These are phyloP conservation scores for Amanita pseudoporphyria DNA, from an alignment of 768 basidiomycete genomes.

Conservation along the genomic window DNA sequence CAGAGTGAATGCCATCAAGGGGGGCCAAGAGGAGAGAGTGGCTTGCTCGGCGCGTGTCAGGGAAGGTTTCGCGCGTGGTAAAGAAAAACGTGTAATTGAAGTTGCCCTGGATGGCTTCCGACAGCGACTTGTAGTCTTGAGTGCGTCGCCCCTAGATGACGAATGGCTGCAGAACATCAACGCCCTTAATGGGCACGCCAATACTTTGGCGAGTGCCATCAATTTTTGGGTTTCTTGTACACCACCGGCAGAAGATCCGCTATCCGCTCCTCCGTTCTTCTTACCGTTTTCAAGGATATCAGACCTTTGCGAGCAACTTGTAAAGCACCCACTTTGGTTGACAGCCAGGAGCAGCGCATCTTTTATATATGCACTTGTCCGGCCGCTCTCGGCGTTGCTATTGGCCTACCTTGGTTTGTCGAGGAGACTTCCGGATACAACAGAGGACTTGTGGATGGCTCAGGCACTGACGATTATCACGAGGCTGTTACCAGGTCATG, in stretches of 20 bases:
- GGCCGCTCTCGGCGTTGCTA: slow-evolving; percentile 49
- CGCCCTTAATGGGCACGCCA: slow-evolving; percentile 25
- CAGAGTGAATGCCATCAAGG: slow-evolving; percentile 56
- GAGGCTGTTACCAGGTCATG: slow-evolving; percentile 65
- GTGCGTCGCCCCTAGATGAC: slow-evolving; percentile 2
- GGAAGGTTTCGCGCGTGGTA: slow-evolving; percentile 30
- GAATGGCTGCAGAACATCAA: slow-evolving; percentile 14
- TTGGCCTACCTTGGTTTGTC: slow-evolving; percentile 49
- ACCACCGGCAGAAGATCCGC: slow-evolving; percentile 29
- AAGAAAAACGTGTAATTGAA: slow-evolving; percentile 26
- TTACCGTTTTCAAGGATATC: slow-evolving; percentile 53
- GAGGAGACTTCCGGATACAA: slow-evolving; percentile 41
- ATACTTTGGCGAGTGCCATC: slow-evolving; percentile 36
- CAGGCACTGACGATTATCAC: slow-evolving; percentile 51
- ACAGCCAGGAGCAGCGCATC: slow-evolving; percentile 14
- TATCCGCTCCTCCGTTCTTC: slow-evolving; percentile 45
- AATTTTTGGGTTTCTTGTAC: slow-evolving; percentile 60
- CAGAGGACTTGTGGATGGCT: slow-evolving; percentile 53
- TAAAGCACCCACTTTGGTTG: slow-evolving; percentile 44
- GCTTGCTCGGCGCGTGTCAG: slow-evolving; percentile 26
- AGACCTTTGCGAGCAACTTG: slow-evolving; percentile 37
- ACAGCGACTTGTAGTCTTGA: slow-evolving; percentile 17
- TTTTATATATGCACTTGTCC: slow-evolving; percentile 26
- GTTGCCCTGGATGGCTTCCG: slow-evolving; percentile 25
- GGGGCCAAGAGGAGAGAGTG: slow-evolving; percentile 55